Evolutionary conservation across 345 rosid genomes (phyloP).

Genomic region (Populus tremula): DNA sequence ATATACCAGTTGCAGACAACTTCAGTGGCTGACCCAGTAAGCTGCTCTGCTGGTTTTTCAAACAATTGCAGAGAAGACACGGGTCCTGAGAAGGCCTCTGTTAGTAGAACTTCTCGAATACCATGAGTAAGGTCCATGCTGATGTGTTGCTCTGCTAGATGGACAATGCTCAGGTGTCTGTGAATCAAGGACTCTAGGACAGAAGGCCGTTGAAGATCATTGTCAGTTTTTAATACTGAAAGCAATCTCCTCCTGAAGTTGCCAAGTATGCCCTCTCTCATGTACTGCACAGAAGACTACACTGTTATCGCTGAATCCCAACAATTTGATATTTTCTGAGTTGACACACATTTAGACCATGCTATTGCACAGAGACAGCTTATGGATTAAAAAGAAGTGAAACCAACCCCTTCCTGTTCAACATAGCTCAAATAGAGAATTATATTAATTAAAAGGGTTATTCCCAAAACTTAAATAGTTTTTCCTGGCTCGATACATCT

Average conservation of each 20-base stretch:
- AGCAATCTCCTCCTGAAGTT: constrained; percentile 95
- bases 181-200: constrained; percentile 73
- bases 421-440: background rate
- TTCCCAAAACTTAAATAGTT: background rate
- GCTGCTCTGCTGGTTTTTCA: constrained; percentile 71
- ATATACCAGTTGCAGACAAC: constrained; percentile 97
- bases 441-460: background rate
- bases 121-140: constrained; percentile 99
- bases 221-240: constrained; percentile 76
- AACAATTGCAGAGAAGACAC: constrained; percentile 73
- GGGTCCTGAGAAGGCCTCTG: constrained; percentile 89
- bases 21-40: constrained; percentile 82
- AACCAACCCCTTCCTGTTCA: background rate
- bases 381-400: background rate
- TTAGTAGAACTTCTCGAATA: constrained; percentile 76
- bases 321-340: background rate
- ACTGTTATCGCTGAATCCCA: constrained; percentile 13
- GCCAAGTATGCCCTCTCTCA: constrained; percentile 96
- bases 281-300: constrained; percentile 59
- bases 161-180: constrained; percentile 88
- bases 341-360: background rate
- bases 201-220: constrained; percentile 96
- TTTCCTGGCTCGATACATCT: background rate
- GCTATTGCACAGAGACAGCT: background rate
- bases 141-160: constrained; percentile 95